Base-by-base conservation (phyloP, 805 yeast species). In the Saccharomyces paradoxus region DNA sequence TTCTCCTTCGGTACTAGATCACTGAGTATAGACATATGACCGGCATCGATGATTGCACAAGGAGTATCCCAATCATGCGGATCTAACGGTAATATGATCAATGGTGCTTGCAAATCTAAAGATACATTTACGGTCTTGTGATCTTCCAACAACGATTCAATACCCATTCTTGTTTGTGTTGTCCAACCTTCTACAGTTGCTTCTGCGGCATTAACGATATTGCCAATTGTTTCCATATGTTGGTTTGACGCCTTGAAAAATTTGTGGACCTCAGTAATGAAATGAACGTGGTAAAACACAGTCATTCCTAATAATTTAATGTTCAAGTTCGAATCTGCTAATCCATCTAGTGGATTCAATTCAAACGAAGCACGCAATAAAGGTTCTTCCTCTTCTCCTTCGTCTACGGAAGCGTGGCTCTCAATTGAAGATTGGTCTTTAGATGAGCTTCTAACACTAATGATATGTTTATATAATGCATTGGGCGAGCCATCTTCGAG, bases 31-130 rank as follows among this genome's bases (percentile, higher is more conserved):
- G 89, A 84, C 26, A 95, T 85, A 68, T 92, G 97, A 65, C 99
- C 99, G 7, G 97, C 97, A 76, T 94, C 98, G 53, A 94, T 76
- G 21, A 94, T 81, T 3, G 91, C 88, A 59, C 96, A 96, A 0
- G 97, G 95, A 0, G 97, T 83, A 46, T 84, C 77, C 83, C 89
- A 84, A 58, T 81, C 81, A 12, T 81, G 77, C 0, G 96, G 87
- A 63, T 89, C 88, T 31, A 89, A 74, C 0, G 99, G 99, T 17
- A 94, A 62, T 8, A 92, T 86, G 24, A 95, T 82, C 60, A 94
- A 74, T 0, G 99, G 99, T 0, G 98, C 96, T 65, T 91, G 97
- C 48, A 95, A 75, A 70, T 95, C 98, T 57, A 94, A 78, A 63
- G 87, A 83, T 27, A 90, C 80, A 64, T 90, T 85, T 55, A 90